Evolutionary conservation across 306 rosid species (phyloP), one percentile per base, ranked within the genome.

Genomic region (Prunus mongolica): DNA sequence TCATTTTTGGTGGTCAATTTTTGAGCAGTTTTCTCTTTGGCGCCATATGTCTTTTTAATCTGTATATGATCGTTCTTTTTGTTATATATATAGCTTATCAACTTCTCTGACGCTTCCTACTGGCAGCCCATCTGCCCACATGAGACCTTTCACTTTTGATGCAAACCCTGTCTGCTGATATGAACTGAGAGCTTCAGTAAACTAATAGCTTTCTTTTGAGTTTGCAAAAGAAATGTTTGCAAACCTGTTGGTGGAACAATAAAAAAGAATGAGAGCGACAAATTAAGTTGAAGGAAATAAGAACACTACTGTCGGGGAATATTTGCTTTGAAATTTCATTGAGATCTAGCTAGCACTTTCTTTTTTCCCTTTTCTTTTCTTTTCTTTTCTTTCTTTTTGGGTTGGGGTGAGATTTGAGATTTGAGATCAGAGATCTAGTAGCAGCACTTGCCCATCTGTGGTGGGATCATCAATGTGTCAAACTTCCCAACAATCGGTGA

Each of bases 381-480:
- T 4, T 32, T 32, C 34, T 3, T 11, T 20, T 60, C 24, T 27
- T n/a, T 65, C 12, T 14, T 20, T 22, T 5, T 22, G 44, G 44
- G 10, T 38, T 20, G 46, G 66, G 51, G 57, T 38, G 65, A 38
- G 63, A 70, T 52, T 72, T 56, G 47, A 24, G 7, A 64, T n/a
- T 61, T 47, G 54, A 75, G 73, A 69, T 47, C 15, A 65, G 13
- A 58, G 77, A 77, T 81, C 75, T 74, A 69, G 77, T 34, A 38
- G 65, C 41, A 54, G 25, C 30, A 30, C 69, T 66, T 75, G 76
- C 67, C 71, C 76, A 76, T 79, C 69, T 64, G 71, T 30, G 3
- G 71, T 30, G 3, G 69, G 41, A 6, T 6, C 3, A 8, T 30
- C 22, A n/a, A 27, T 18, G 65, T 62, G 67, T 27, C 57, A 65